Evolutionary conservation across 106 monocot genomes (phyloP), one percentile per base, ranked within the genome.

Genomic region (Acorus calamus): DNA sequence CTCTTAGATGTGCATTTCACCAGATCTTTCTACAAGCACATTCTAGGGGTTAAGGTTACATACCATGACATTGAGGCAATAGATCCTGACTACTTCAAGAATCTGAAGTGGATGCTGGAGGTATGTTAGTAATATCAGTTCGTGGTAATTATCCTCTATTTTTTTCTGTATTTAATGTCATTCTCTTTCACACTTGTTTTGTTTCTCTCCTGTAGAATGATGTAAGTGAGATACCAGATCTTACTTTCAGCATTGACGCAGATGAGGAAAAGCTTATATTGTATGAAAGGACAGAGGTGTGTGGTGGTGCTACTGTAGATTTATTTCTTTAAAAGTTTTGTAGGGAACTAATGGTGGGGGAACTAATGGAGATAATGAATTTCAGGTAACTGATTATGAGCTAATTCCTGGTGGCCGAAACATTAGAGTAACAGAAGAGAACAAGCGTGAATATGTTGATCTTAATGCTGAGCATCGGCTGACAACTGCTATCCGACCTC

Each of bases 71-170:
- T 96, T 64, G 96, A 96, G 71, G 96, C 96, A 44, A 84, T 90
- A 48, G 96, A 96, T 74, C 96, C 96, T 77, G 85, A 77, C 75
- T 96, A 90, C 64, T 96, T 76, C 55, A 96, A 81, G 69, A 96
- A 96, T 63, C 66, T 96, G 47, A 96, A 96, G 72, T 96, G 96
- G 96, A 80, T 91, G 90, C 96, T 96, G 66, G 96, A 96, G 96
- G 96, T 96, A 59, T 55, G 56, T 53, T 61, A 28, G 28, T 28
- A 28, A 28, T 28, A 28, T 28, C 28, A 28, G 28, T 28, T 28
- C 28, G 28, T 28, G 28, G 28, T 28, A 28, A 28, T 28, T 28
- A 28, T 28, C 28, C 28, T 28, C 28, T 28, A 28, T 28, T 28
- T 28, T 28, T 28, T 28, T 28, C 28, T 28, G 28, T 28, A 28